These are phyloP conservation scores for Ogataea methanolica DNA, from an alignment of 805 yeast genomes.

Conservation along the genomic window DNA sequence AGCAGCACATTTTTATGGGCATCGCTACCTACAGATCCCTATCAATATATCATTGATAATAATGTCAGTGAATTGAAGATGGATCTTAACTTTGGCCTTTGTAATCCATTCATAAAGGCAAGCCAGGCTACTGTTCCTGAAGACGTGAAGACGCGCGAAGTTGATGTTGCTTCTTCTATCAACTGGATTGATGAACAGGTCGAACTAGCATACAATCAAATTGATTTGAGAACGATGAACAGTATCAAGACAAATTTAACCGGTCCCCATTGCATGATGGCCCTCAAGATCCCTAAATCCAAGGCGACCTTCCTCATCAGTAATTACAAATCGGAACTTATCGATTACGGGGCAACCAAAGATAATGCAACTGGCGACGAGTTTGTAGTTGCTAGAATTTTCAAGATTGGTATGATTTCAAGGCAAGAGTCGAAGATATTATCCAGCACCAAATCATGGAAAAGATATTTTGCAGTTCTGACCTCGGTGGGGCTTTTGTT, in stretches of 20 bases:
- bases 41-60: conserved; percentile 30
- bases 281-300: conserved; percentile 22
- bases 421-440: conserved; percentile 34
- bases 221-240: conserved; percentile 13
- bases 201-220: conserved; percentile 4
- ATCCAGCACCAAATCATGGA: conserved; percentile 34
- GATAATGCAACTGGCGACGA: conserved; percentile 14
- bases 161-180: background rate
- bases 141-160: background rate
- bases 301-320: conserved; percentile 23
- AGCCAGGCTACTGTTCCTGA: too few relatives aligned
- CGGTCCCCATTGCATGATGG: conserved; percentile 16
- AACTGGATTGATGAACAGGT: conserved; percentile 13
- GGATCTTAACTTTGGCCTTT: conserved; percentile 6
- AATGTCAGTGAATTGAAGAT: conserved; percentile 21
- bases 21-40: conserved; percentile 29
- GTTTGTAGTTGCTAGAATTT: conserved; percentile 29
- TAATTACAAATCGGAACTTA: conserved; percentile 9
- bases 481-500: conserved; percentile 47
- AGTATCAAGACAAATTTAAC: conserved; percentile 14
- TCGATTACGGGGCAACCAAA: conserved; percentile 3
- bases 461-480: conserved; percentile 40
- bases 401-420: conserved; percentile 36
- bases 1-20: conserved; percentile 30
- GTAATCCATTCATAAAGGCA: conserved; percentile 21